phyloP scores from a whole-genome alignment of 192 early-diverging fungal genomes.

The Linnemannia elongata region DNA sequence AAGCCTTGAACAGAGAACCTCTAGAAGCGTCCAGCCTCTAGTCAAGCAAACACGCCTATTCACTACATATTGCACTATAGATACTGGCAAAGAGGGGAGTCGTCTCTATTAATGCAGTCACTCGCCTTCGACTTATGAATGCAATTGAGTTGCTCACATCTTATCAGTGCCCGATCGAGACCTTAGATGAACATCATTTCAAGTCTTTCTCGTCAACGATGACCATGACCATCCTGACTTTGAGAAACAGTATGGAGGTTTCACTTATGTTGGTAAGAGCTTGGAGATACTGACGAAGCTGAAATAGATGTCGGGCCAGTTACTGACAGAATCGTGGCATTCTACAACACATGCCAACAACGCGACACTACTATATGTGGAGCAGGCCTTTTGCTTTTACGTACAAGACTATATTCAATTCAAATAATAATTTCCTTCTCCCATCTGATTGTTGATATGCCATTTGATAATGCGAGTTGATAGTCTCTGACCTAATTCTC shows the following conservation, averaged over 20 bases:
- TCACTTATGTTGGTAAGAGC: not conserved
- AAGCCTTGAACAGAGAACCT: not conserved
- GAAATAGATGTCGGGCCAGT: not conserved
- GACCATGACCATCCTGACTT: not conserved
- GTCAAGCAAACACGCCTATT: too few species aligned
- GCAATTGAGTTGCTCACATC: not conserved
- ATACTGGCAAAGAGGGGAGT: conserved; percentile 15
- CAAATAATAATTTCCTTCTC: conserved; percentile 7
- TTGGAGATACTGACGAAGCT: conserved; percentile 13
- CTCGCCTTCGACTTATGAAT: not conserved
- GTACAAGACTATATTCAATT: conserved; percentile 5
- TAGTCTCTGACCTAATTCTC: not conserved
- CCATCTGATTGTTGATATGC: not conserved
- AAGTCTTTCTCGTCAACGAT: not conserved
- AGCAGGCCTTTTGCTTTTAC: not conserved
- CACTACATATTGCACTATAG: not conserved
- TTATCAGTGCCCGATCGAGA: not conserved
- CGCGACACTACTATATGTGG: conserved; percentile 6
- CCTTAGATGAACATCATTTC: conserved; percentile 3
- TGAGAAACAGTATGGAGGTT: conserved; percentile 8
- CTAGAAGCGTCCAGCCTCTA: too few species aligned
- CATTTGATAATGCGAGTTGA: conserved; percentile 2
- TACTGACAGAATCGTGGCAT: conserved; percentile 6
- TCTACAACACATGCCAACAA: conserved; percentile 16
- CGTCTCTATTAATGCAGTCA: not conserved